These are phyloP conservation scores for Rhodotorula toruloides DNA, from an alignment of 768 basidiomycete genomes.

Conservation along the genomic window DNA sequence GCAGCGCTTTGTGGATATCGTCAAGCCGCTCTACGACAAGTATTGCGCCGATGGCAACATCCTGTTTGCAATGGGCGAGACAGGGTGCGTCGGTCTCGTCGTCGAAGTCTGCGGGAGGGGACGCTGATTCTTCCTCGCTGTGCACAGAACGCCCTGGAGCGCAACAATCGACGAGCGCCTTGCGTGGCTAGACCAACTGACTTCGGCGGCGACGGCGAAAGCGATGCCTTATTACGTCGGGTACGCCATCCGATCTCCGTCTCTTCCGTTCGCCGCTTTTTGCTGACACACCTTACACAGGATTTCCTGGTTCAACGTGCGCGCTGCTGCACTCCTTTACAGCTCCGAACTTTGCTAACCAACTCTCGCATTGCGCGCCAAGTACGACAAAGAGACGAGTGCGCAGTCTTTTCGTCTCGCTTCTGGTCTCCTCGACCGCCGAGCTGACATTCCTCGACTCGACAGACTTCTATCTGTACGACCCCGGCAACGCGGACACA, in stretches of 20 bases:
- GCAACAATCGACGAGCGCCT: slow-evolving; percentile 20
- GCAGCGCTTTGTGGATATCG: slow-evolving; percentile 23
- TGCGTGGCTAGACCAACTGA: slow-evolving; percentile 19
- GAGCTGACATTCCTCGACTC: not conserved
- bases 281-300: not conserved
- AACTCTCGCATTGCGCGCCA: not conserved
- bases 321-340: not conserved
- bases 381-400: slow-evolving; percentile 23
- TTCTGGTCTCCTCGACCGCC: not conserved
- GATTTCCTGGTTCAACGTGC: slow-evolving; percentile 8
- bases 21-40: slow-evolving; percentile 30
- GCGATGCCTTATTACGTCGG: slow-evolving; percentile 33
- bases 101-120: too few relatives aligned
- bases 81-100: too few relatives aligned
- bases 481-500: not conserved
- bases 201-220: not conserved
- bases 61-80: slow-evolving; percentile 42
- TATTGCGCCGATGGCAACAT: slow-evolving; percentile 12
- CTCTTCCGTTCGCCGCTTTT: not conserved
- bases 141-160: not conserved
- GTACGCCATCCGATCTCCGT: not conserved
- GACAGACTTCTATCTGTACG: not conserved
- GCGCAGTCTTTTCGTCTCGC: slow-evolving; percentile 11
- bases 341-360: not conserved
- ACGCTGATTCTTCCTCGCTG: not conserved